Percentiles rank a stretch among this genome's conserved stretches.
These are phyloP conservation scores for Phaffomyces opuntiae DNA, from an alignment of 805 yeast genomes.

Conservation along the genomic window DNA sequence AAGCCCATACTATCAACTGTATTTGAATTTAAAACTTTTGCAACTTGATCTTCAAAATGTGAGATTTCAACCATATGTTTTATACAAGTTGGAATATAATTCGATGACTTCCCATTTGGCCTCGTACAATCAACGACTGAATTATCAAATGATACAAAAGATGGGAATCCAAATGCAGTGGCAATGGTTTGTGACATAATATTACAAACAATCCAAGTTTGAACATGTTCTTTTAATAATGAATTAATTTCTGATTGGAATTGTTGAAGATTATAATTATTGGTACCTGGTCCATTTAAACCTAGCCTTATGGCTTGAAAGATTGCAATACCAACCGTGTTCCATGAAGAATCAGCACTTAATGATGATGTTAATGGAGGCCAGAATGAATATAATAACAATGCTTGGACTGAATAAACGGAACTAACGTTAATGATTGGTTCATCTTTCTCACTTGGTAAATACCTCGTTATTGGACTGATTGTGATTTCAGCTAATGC, in stretches of 20 bases:
- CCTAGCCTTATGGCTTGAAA: slow-evolving; percentile 93
- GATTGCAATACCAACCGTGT: slow-evolving; percentile 86
- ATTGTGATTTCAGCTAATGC: slow-evolving; percentile 83
- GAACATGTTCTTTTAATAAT: slow-evolving; percentile 65
- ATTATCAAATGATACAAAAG: slow-evolving; percentile 79
- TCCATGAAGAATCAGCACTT: slow-evolving; percentile 95
- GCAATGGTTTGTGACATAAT: slow-evolving; percentile 86
- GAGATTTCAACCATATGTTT: slow-evolving; percentile 78
- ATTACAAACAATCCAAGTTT: slow-evolving; percentile 93
- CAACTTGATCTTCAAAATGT: slow-evolving; percentile 79
- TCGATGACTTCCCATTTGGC: slow-evolving; percentile 30
- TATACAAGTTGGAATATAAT: slow-evolving; percentile 29
- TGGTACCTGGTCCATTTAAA: slow-evolving; percentile 66
- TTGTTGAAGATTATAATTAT: slow-evolving; percentile 37
- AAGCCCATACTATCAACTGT: slow-evolving; percentile 59
- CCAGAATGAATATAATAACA: slow-evolving; percentile 84
- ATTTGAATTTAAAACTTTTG: slow-evolving; percentile 67
- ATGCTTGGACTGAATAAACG: slow-evolving; percentile 91
- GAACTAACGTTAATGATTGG: slow-evolving; percentile 84
- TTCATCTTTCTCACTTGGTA: slow-evolving; percentile 71
- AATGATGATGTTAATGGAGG: slow-evolving; percentile 93
- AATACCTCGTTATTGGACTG: slow-evolving; percentile 80
- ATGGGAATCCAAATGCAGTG: slow-evolving; percentile 90
- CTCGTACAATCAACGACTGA: slow-evolving; percentile 50
- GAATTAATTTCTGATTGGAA: slow-evolving; percentile 23